These are phyloP conservation scores for Gentiana straminea DNA, from an alignment of 257 asterid genomes.

Conservation along the genomic window DNA sequence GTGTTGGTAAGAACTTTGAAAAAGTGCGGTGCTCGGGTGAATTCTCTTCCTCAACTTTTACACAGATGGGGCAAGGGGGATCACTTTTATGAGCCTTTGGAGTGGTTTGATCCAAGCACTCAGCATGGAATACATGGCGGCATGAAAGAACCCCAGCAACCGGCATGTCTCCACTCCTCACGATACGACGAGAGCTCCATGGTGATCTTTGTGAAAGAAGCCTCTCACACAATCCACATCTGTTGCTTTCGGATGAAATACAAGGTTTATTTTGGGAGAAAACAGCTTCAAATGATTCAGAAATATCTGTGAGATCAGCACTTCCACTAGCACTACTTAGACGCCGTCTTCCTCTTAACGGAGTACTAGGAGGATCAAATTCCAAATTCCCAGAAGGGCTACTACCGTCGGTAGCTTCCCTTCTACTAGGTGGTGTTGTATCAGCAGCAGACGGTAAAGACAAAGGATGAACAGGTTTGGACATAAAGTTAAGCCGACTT, in stretches of 20 bases:
- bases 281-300: conserved; percentile 45
- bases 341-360: conserved; percentile 45
- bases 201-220: conserved; percentile 84
- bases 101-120: conserved; percentile 86
- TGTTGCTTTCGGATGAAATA: conserved; percentile 45
- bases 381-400: conserved; percentile 27
- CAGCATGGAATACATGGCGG: conserved; percentile 87
- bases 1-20: conserved; percentile 62
- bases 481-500: conserved; percentile 69
- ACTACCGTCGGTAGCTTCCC: conserved; percentile 17
- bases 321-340: conserved; percentile 71
- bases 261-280: conserved; percentile 19
- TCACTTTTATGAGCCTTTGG: conserved; percentile 70
- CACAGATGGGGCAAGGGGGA: conserved; percentile 88
- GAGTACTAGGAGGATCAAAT: conserved; percentile 33
- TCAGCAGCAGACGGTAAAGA: conserved; percentile 50
- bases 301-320: conserved; percentile 52
- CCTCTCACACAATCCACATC: conserved; percentile 83
- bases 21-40: conserved; percentile 48
- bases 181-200: conserved; percentile 80
- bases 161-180: conserved; percentile 88
- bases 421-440: conserved; percentile 1
- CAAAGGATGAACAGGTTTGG: conserved; percentile 87
- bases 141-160: conserved; percentile 89
- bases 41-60: conserved; percentile 49